phyloP scores from a whole-genome alignment of 169 alveolate genomes.

The Plasmodium yoelii region DNA sequence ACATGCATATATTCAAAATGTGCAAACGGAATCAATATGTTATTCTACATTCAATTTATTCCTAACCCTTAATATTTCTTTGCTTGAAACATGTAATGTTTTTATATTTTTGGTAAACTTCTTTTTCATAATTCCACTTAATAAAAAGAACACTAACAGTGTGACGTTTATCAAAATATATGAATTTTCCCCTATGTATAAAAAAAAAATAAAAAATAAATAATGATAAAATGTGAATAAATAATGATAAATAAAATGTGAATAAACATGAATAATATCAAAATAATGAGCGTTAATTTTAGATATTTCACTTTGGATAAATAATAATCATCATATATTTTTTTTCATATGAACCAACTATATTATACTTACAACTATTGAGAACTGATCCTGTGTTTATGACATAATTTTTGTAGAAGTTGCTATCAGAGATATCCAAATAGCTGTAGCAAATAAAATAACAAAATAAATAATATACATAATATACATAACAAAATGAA shows the following conservation, averaged over 20 bases:
- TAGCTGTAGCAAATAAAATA: constrained; percentile 2
- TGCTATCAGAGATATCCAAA: constrained; percentile 18
- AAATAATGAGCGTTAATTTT: too few species aligned
- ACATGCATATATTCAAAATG: background rate
- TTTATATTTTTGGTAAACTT: constrained; percentile 59
- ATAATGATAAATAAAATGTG: too few species aligned
- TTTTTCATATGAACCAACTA: too few species aligned
- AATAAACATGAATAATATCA: too few species aligned
- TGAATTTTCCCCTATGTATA: constrained; percentile 52
- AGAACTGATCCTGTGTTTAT: constrained; percentile 41
- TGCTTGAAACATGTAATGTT: constrained; percentile 58
- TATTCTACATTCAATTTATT: background rate
- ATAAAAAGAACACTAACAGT: constrained; percentile 24
- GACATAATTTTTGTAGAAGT: constrained; percentile 27
- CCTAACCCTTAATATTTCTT: constrained; percentile 60
- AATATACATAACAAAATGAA: background rate
- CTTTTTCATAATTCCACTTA: constrained; percentile 67
- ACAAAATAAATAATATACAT: too few species aligned
- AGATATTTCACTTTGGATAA: too few species aligned
- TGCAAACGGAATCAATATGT: background rate
- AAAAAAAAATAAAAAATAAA: background rate
- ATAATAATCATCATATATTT: too few species aligned
- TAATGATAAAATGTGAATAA: too few species aligned
- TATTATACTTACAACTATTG: constrained; percentile 29
- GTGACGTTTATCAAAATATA: constrained; percentile 38